Evolutionary conservation across 805 yeast genomes (phyloP).

Genomic region (Starmerella vaccinii): DNA sequence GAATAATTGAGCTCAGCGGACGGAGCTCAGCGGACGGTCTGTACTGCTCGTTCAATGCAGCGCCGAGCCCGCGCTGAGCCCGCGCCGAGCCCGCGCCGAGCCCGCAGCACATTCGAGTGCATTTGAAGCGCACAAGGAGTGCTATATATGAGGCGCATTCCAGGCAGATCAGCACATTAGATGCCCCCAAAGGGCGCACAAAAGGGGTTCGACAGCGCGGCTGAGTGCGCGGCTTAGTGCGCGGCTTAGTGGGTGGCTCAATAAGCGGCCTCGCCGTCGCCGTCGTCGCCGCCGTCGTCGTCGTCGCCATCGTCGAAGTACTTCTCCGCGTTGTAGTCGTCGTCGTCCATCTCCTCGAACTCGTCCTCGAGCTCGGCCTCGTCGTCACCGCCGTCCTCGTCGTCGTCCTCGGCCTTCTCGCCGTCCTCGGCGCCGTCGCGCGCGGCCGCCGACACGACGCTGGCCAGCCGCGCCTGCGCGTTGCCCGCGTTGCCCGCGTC

Average conservation of each 20-base stretch:
- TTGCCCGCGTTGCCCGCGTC: background rate
- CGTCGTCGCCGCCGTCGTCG: constrained; percentile 50
- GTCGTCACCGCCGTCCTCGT: constrained; percentile 32
- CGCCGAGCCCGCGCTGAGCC: no score
- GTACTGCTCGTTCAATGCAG: no score
- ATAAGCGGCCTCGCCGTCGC: constrained; percentile 57
- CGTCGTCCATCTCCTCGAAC: constrained; percentile 62
- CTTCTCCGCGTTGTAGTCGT: constrained; percentile 69
- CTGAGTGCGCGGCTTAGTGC: no score
- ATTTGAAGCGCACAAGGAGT: no score
- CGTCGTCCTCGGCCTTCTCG: constrained; percentile 33
- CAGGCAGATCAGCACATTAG: no score
- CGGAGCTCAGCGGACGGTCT: no score
- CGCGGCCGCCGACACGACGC: background rate
- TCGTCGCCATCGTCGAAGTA: constrained; percentile 62
- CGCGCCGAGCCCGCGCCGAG: no score
- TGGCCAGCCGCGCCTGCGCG: background rate
- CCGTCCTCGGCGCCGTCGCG: constrained; percentile 24
- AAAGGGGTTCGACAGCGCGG: no score
- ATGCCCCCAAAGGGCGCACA: no score
- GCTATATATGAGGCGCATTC: no score
- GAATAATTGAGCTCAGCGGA: no score
- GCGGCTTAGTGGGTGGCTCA: constrained; percentile 23
- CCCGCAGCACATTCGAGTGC: no score
- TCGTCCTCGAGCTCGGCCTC: constrained; percentile 48